Evolutionary conservation across 129 eudicot species (phyloP).

Genomic region (Flaveria robusta): DNA sequence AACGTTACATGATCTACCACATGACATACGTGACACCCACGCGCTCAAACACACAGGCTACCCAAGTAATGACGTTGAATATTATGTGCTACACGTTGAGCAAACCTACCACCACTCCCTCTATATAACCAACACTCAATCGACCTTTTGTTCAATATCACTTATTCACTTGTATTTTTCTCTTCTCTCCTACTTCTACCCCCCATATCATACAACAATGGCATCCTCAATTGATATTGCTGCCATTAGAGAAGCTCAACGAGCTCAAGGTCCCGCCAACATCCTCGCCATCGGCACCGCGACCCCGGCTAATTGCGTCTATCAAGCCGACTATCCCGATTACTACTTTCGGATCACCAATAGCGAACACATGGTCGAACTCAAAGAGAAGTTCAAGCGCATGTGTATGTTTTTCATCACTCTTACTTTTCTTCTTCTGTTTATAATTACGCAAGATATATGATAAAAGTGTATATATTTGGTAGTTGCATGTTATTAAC

Average conservation of each 20-base stretch:
- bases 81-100: not conserved
- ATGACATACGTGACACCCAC: constrained; percentile 23
- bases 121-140: constrained; percentile 12
- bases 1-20: not conserved
- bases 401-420: constrained; percentile 31
- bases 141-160: constrained; percentile 3
- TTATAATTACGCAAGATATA: too few relatives aligned
- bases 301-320: constrained; percentile 43
- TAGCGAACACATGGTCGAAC: constrained; percentile 52
- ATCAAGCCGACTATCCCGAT: constrained; percentile 49
- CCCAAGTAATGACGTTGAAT: not conserved
- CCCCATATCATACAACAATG: constrained; percentile 19
- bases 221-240: constrained; percentile 37
- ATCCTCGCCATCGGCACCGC: constrained; percentile 53
- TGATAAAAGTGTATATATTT: too few relatives aligned
- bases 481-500: not conserved
- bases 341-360: constrained; percentile 50
- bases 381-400: constrained; percentile 50
- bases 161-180: not conserved
- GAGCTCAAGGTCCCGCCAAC: constrained; percentile 50
- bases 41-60: not conserved
- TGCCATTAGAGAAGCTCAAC: constrained; percentile 43
- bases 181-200: not conserved
- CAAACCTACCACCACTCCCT: not conserved
- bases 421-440: not conserved